A percentile compares a stretch with the other conserved stretches of the same genome.
Conservation (phyloP, 2,329 filamentous ascomycete species). For the Pseudopyrenochaeta lycopersici region DNA sequence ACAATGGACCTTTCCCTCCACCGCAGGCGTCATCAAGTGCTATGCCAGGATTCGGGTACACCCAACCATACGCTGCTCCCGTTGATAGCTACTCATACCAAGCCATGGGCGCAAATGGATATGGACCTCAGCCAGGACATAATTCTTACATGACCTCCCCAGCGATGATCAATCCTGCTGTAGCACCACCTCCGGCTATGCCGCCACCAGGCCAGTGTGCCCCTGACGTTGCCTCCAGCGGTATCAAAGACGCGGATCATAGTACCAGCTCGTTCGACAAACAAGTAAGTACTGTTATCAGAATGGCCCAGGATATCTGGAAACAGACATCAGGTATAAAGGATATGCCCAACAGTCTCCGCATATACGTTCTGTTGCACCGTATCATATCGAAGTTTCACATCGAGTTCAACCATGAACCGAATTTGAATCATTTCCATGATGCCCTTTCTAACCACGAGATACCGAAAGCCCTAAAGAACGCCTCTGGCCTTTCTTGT, state of each 20-base stretch:
- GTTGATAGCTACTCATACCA: slow-evolving; percentile 42
- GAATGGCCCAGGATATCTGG: slow-evolving; percentile 70
- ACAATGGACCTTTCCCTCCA: slow-evolving; percentile 48
- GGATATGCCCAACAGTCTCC: slow-evolving; percentile 68
- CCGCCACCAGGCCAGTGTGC: slow-evolving; percentile 27
- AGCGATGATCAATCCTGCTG: slow-evolving; percentile 36
- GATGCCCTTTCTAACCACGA: slow-evolving; percentile 54
- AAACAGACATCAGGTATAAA: slow-evolving; percentile 66
- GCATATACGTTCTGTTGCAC: slow-evolving; percentile 70
- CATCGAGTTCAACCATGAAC: slow-evolving; percentile 65
- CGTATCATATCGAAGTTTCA: slow-evolving; percentile 68
- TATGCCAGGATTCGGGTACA: slow-evolving; percentile 38
- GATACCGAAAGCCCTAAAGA: slow-evolving; percentile 54
- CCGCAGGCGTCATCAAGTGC: slow-evolving; percentile 38
- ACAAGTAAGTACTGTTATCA: slow-evolving; percentile 53
- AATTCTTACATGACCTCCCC: slow-evolving; percentile 44
- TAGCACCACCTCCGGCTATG: slow-evolving; percentile 35
- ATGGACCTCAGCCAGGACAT: slow-evolving; percentile 31
- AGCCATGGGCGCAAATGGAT: slow-evolving; percentile 41
- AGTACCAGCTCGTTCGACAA: slow-evolving; percentile 48
- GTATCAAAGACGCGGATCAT: slow-evolving; percentile 34
- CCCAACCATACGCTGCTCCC: slow-evolving; percentile 38
- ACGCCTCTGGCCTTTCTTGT: slow-evolving; percentile 55
- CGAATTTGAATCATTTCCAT: slow-evolving; percentile 65
- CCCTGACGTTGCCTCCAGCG: slow-evolving; percentile 22